Conservation (phyloP, 1,139 yeast genomes). For the Maudiozyma humilis region DNA sequence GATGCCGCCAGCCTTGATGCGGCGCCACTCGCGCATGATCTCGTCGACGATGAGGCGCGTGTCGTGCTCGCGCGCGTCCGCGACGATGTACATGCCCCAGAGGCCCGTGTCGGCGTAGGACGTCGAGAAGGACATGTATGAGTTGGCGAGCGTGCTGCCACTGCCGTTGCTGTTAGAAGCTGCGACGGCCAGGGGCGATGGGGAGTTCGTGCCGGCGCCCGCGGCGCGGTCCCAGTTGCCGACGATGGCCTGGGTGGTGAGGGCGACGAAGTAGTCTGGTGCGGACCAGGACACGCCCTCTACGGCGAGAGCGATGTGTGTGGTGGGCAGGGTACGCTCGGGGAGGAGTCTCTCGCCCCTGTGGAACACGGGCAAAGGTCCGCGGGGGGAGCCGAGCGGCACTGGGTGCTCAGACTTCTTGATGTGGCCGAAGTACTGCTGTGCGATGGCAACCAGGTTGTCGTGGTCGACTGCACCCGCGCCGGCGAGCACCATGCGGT, state of each 20-base stretch:
- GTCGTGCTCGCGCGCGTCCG: conserved; percentile 63
- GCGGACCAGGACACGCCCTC: conserved; percentile 98
- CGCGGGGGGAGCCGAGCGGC: conserved; percentile 67
- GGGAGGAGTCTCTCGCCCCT: conserved; percentile 83
- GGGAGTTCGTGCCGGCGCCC: conserved; percentile 65
- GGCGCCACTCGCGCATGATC: conserved; percentile 78
- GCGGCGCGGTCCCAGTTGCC: conserved; percentile 96
- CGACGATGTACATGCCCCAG: conserved; percentile 91
- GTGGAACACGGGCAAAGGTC: conserved; percentile 69
- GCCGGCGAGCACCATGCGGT: conserved; percentile 94
- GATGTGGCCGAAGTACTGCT: conserved; percentile 67
- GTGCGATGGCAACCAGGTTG: conserved; percentile 67
- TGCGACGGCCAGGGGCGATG: conserved; percentile 69
- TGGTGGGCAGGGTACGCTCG: conserved; percentile 76
- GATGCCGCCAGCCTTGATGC: conserved; percentile 68
- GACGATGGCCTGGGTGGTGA: conserved; percentile 91
- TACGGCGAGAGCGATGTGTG: conserved; percentile 89
- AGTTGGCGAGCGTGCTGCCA: conserved; percentile 66
- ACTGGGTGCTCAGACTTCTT: conserved; percentile 48
- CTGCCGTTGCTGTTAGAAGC: conserved; percentile 55
- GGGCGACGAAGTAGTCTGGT: conserved; percentile 89
- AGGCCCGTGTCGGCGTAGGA: conserved; percentile 95
- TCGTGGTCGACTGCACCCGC: conserved; percentile 91
- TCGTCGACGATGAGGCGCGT: conserved; percentile 63
- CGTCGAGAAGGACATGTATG: conserved; percentile 93